Evolutionary conservation across 73 alveolate genomes (phyloP).

Genomic region (Symbiodinium natans): DNA sequence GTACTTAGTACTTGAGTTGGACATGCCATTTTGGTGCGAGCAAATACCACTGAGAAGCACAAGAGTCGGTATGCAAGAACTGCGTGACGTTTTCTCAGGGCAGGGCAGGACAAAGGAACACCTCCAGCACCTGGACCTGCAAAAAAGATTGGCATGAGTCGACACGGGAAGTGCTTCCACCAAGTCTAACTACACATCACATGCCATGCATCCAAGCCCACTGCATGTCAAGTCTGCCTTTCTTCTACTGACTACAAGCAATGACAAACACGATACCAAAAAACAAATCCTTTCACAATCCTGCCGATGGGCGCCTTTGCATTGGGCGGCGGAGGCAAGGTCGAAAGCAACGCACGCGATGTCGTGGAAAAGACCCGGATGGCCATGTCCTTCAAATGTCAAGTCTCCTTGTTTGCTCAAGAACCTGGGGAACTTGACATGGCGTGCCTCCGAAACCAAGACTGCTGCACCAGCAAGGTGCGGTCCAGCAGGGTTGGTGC

Average conservation of each 20-base stretch:
- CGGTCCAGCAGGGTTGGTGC: neutral
- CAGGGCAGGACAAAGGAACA: constrained; percentile 65
- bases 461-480: constrained; percentile 61
- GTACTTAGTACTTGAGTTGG: neutral
- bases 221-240: no score
- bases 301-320: constrained; percentile 2
- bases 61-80: no score
- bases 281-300: neutral
- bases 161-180: no score
- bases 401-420: no score
- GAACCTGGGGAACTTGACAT: neutral
- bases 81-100: neutral
- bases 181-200: no score
- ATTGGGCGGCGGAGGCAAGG: constrained; percentile 85
- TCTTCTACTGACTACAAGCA: no score
- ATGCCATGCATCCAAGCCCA: no score
- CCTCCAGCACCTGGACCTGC: constrained; percentile 90
- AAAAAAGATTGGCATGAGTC: no score
- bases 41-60: no score
- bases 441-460: constrained; percentile 53
- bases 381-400: constrained; percentile 60
- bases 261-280: no score
- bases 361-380: constrained; percentile 74
- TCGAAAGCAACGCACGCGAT: constrained; percentile 68
- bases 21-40: neutral